A percentile compares a stretch with the other conserved stretches of the same genome.
These are phyloP conservation scores for Colletotrichum ledebouriae DNA, from an alignment of 2,329 filamentous ascomycete genomes.

Conservation along the genomic window DNA sequence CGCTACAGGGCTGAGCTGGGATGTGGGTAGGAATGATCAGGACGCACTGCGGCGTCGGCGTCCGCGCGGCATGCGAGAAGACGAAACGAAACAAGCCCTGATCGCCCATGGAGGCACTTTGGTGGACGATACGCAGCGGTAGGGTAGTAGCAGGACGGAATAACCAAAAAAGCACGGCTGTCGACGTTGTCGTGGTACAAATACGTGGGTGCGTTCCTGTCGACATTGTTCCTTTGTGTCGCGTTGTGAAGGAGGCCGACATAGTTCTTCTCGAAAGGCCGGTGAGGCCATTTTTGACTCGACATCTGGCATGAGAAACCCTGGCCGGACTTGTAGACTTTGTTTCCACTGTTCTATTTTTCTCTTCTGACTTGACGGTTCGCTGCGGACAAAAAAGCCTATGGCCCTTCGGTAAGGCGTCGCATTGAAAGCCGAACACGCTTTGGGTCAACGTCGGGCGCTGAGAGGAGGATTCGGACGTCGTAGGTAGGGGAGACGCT, in stretches of 20 bases:
- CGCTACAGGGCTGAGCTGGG: constrained; percentile 13
- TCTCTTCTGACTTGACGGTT: constrained; percentile 12
- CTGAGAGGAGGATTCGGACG: background rate
- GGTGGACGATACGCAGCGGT: background rate
- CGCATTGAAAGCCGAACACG: constrained; percentile 1
- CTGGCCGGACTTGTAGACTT: constrained; percentile 27
- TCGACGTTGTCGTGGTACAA: constrained; percentile 9
- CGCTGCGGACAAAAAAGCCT: constrained; percentile 16
- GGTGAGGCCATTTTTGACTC: constrained; percentile 27
- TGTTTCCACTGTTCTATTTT: constrained; percentile 9
- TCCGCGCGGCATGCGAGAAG: constrained; percentile 7
- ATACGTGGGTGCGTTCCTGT: constrained; percentile 4
- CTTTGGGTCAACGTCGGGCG: constrained; percentile 1
- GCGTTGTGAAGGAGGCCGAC: constrained; percentile 2
- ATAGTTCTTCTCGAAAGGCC: constrained; percentile 17
- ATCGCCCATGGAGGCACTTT: background rate
- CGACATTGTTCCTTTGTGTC: constrained; percentile 5
- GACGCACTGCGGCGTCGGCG: constrained; percentile 18
- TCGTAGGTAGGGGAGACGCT: constrained; percentile 11
- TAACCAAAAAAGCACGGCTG: background rate
- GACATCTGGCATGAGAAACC: background rate
- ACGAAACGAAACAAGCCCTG: constrained; percentile 11
- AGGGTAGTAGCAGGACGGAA: constrained; percentile 9
- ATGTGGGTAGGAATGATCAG: background rate
- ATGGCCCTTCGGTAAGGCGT: background rate